phyloP scores from a whole-genome alignment of 2,329 filamentous ascomycete species.

The Aspergillus fischeri region DNA sequence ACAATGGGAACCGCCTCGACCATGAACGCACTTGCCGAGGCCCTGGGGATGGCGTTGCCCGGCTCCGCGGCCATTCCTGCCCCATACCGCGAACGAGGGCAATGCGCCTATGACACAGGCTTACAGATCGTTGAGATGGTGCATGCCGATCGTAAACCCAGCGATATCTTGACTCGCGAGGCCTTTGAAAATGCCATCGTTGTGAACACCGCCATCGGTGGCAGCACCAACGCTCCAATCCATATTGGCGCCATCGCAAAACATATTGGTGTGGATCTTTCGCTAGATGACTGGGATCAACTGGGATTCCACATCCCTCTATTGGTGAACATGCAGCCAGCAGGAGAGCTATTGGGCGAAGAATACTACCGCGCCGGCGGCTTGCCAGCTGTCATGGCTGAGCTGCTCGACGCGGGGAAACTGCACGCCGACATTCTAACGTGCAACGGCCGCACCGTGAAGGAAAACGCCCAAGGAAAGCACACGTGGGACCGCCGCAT shows the following conservation, averaged over 20 bases:
- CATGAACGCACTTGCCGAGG: constrained; percentile 52
- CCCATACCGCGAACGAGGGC: constrained; percentile 46
- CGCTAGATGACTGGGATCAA: constrained; percentile 52
- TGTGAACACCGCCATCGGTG: constrained; percentile 53
- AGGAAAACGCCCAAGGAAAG: constrained; percentile 42
- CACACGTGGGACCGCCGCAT: constrained; percentile 49
- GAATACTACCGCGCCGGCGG: constrained; percentile 54
- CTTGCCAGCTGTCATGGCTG: constrained; percentile 51
- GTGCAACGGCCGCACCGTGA: constrained; percentile 46
- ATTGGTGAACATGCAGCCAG: constrained; percentile 53
- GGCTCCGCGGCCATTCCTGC: constrained; percentile 52
- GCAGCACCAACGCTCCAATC: constrained; percentile 55
- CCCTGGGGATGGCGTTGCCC: constrained; percentile 51
- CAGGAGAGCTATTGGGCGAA: constrained; percentile 51
- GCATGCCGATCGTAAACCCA: constrained; percentile 46
- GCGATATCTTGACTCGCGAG: constrained; percentile 52
- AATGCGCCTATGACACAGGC: constrained; percentile 49
- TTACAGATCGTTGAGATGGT: constrained; percentile 51
- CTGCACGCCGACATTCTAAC: constrained; percentile 44
- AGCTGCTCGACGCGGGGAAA: constrained; percentile 48
- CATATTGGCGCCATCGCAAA: constrained; percentile 54
- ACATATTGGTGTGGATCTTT: constrained; percentile 49
- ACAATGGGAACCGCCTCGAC: constrained; percentile 54
- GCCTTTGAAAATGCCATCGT: constrained; percentile 57
- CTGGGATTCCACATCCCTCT: constrained; percentile 50